Evolutionary conservation across 768 basidiomycete genomes (phyloP).

Genomic region (Chalciporus piperatus): DNA sequence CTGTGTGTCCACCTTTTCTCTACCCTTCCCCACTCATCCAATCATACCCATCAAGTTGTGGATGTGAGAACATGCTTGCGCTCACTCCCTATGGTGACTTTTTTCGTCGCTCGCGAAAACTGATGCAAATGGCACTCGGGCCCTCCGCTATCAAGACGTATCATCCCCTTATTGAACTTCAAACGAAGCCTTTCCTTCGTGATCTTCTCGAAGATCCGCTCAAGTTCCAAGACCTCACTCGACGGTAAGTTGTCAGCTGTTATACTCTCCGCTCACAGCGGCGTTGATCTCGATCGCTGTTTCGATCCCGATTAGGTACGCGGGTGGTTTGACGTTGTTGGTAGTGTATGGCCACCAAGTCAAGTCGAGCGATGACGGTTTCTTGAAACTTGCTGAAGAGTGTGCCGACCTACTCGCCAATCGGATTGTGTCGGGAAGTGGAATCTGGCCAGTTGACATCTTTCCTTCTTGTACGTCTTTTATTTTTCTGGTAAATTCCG

Average conservation of each 20-base stretch:
- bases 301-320: conserved; percentile 35
- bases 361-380: conserved; percentile 37
- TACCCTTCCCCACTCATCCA: not conserved
- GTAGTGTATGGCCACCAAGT: conserved; percentile 63
- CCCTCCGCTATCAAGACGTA: conserved; percentile 51
- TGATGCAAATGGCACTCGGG: conserved; percentile 65
- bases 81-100: conserved; percentile 66
- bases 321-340: conserved; percentile 51
- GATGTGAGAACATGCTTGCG: conserved; percentile 69
- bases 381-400: conserved; percentile 42
- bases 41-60: conserved; percentile 35
- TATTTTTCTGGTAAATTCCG: not conserved
- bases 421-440: conserved; percentile 40
- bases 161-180: conserved; percentile 53
- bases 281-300: conserved; percentile 8
- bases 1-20: conserved; percentile 43
- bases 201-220: conserved; percentile 45
- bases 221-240: conserved; percentile 34
- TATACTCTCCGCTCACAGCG: too few relatives aligned
- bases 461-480: conserved; percentile 33
- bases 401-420: conserved; percentile 42
- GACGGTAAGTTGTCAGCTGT: conserved; percentile 23
- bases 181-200: conserved; percentile 56
- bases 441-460: conserved; percentile 42
- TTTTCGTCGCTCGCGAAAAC: conserved; percentile 60